phyloP scores from a whole-genome alignment of 2,329 filamentous ascomycete genomes.

The Paecilomyces fulvus region DNA sequence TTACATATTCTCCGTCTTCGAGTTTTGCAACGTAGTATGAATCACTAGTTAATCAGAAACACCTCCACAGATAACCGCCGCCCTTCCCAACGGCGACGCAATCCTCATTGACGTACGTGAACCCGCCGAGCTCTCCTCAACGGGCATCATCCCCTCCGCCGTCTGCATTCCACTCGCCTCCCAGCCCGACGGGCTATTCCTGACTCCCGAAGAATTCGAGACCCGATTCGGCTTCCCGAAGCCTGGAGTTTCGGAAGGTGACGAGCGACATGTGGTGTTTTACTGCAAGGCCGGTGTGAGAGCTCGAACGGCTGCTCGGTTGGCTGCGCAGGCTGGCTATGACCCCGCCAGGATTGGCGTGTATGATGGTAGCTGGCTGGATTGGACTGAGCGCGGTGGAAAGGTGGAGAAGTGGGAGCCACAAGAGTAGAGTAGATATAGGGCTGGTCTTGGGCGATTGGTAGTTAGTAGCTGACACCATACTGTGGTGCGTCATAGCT shows the following conservation, averaged over 20 bases:
- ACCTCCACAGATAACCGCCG: constrained; percentile 24
- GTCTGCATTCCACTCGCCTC: constrained; percentile 74
- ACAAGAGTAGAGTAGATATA: constrained; percentile 13
- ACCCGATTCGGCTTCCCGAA: constrained; percentile 71
- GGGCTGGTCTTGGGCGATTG: no score
- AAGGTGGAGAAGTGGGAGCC: constrained; percentile 43
- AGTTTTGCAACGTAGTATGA: not conserved
- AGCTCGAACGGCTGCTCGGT: constrained; percentile 63
- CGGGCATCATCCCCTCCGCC: constrained; percentile 62
- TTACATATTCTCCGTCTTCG: not conserved
- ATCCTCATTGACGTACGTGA: constrained; percentile 42
- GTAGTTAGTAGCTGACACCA: no score
- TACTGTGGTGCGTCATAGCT: no score
- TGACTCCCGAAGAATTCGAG: constrained; percentile 69
- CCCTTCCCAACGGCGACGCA: constrained; percentile 20
- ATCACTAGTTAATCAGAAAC: not conserved
- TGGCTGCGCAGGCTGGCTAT: constrained; percentile 74
- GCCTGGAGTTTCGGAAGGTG: constrained; percentile 39
- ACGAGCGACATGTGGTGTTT: constrained; percentile 56
- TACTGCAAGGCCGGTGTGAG: constrained; percentile 92
- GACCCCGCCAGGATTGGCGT: constrained; percentile 49
- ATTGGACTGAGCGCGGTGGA: constrained; percentile 72
- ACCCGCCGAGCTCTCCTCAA: constrained; percentile 36
- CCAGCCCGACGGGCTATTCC: constrained; percentile 69
- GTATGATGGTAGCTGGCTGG: constrained; percentile 50